phyloP scores from a whole-genome alignment of 1,284 basidiomycete species.

The Trametes polyzona region DNA sequence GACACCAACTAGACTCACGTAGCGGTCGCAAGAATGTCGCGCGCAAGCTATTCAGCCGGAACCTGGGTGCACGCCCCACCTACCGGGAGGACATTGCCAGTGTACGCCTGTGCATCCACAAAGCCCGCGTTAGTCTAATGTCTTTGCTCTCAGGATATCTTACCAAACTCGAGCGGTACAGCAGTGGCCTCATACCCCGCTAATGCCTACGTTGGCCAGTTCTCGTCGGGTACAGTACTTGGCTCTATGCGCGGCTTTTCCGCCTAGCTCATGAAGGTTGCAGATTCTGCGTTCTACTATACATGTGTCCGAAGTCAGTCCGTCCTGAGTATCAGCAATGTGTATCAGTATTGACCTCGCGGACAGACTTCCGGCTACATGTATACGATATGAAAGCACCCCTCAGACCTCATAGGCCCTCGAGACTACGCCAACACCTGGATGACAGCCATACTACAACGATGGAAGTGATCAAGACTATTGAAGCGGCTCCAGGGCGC shows the following conservation, averaged over 20 bases:
- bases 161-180: constrained; percentile 89
- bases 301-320: constrained; percentile 76
- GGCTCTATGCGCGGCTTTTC: constrained; percentile 30
- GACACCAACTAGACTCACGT: constrained; percentile 48
- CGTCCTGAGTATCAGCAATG: background rate
- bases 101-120: constrained; percentile 41
- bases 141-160: constrained; percentile 60
- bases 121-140: background rate
- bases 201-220: constrained; percentile 94
- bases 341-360: constrained; percentile 15
- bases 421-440: constrained; percentile 21
- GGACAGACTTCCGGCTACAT: constrained; percentile 81
- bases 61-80: constrained; percentile 40
- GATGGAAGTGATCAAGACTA: constrained; percentile 79
- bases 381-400: constrained; percentile 81
- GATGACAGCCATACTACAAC: constrained; percentile 59
- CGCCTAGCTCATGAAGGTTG: constrained; percentile 1
- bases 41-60: constrained; percentile 48
- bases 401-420: constrained; percentile 18
- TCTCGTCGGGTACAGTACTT: constrained; percentile 66
- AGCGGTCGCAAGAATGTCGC: constrained; percentile 47
- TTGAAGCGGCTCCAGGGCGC: constrained; percentile 73
- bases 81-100: constrained; percentile 57
- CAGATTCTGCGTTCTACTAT: constrained; percentile 82
- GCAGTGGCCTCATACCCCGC: constrained; percentile 82